Base-by-base conservation (phyloP, 495 filamentous ascomycete species). In the Pseudomonodictys pantanalensis region DNA sequence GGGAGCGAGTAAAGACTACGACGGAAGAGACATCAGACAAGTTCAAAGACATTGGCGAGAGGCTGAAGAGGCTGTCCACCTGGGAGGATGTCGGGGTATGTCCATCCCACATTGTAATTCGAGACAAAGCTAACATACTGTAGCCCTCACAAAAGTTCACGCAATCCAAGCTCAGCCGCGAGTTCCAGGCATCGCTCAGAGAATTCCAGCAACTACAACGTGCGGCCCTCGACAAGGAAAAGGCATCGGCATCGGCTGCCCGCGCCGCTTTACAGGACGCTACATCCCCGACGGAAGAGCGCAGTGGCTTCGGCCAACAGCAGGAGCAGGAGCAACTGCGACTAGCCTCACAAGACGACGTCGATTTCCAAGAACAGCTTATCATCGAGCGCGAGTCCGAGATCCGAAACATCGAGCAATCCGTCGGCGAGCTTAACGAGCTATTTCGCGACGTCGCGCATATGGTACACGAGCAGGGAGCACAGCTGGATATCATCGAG, bases 341-440 rank as follows among this genome's bases (percentile, higher is more conserved):
- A 15, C 81, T 97, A 1, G 93, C 93, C 1, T 82, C 91, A 32
- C 93, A 99, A 70, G 86, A 89, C 68, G 93, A 99, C 67, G 93
- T 99, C 48, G 91, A 97, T 68, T 99, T 97, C 77, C 95, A 99
- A 68, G 95, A 97, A 60, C 84, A 86, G 10, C 76, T 99, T 30
- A 97, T 99, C 69, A 83, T 92, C 59, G 92, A 97, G 78, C 90
- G 93, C 17, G 93, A 99, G 71, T 81, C 87, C 20, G 93, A 97
- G 77, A 99, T 99, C 65, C 86, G 92, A 28, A 90, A 93, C 67
- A 97, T 99, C 68, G 93, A 99, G 75, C 91, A 96, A 69, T 88
- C 87, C 58, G 92, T 98, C 10, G 87, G 89, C 51, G 93, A 98
- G 69, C 77, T 98, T 52, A 97, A 97, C 66, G 93, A 97, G 71